Conservation (phyloP, 1,139 yeast genomes). For the Casaregolazyma suthepensis region DNA sequence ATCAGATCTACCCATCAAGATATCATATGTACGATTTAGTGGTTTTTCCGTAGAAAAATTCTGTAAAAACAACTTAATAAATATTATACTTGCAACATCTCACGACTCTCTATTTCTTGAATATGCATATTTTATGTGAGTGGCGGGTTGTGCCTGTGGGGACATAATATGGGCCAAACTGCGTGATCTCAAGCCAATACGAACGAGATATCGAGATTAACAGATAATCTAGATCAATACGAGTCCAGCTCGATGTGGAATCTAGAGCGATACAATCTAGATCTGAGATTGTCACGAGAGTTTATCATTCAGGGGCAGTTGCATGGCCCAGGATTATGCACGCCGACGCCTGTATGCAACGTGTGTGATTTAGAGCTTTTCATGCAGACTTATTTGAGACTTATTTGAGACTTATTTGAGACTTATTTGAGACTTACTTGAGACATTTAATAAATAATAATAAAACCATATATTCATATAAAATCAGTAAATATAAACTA, state of each 20-base stretch:
- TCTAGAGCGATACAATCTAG: too few relatives aligned
- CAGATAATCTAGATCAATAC: not conserved
- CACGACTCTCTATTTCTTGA: not conserved
- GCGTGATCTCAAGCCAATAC: not conserved
- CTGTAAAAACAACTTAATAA: not conserved
- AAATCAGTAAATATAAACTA: not conserved
- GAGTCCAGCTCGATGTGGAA: not conserved
- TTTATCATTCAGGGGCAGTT: not conserved
- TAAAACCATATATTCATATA: too few relatives aligned
- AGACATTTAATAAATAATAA: not conserved
- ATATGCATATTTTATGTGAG: not conserved
- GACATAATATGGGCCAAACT: not conserved
- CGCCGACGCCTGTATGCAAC: not conserved
- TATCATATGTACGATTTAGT: not conserved
- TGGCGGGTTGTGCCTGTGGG: not conserved
- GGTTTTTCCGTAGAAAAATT: not conserved
- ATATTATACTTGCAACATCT: too few relatives aligned
- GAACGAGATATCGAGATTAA: not conserved
- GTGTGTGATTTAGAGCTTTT: too few relatives aligned
- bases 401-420: too few relatives aligned
- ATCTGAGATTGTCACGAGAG: not conserved
- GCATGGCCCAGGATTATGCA: too few relatives aligned
- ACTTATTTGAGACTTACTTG: not conserved
- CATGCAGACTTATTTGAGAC: too few relatives aligned
- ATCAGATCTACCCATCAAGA: not conserved